Evolutionary conservation across 768 basidiomycete species (phyloP).

Genomic region (Boletales sp.): DNA sequence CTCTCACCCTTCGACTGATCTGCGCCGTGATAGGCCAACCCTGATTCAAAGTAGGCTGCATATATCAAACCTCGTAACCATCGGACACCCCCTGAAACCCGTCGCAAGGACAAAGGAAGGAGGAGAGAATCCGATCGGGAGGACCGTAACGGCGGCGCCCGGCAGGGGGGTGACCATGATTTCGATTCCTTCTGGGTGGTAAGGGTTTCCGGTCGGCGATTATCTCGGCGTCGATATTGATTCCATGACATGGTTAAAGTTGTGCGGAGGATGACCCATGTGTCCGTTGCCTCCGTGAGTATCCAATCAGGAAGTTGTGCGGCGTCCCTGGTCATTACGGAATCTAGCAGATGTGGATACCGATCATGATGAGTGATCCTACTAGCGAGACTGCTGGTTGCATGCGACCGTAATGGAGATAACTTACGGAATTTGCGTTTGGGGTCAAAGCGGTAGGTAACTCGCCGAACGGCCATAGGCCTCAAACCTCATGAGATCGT

Average conservation of each 20-base stretch:
- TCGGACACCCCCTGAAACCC: constrained; percentile 8
- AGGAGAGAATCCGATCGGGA: constrained; percentile 3
- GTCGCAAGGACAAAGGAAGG: not conserved
- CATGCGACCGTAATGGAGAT: constrained; percentile 13
- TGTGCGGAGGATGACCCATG: constrained; percentile 9
- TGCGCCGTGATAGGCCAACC: constrained; percentile 13
- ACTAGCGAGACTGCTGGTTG: constrained; percentile 17
- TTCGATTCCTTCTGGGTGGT: constrained; percentile 9
- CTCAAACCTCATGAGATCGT: constrained; percentile 13
- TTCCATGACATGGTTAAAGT: constrained; percentile 25
- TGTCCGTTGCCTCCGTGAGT: constrained; percentile 21
- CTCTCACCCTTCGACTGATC: constrained; percentile 16
- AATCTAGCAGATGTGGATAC: constrained; percentile 18
- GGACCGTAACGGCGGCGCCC: constrained; percentile 24
- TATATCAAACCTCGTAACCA: constrained; percentile 9
- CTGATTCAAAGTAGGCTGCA: constrained; percentile 13
- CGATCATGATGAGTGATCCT: constrained; percentile 16
- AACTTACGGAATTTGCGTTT: constrained; percentile 14
- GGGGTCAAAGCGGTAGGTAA: constrained; percentile 7
- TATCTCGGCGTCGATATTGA: constrained; percentile 21
- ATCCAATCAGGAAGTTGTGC: constrained; percentile 20
- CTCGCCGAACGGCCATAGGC: constrained; percentile 4
- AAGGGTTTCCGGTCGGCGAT: constrained; percentile 14
- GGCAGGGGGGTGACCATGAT: constrained; percentile 15
- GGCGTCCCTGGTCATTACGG: constrained; percentile 24